Evolutionary conservation across 2,329 filamentous ascomycete species (phyloP), one percentile per base, ranked within the genome.

Genomic region (Metarhizium album): DNA sequence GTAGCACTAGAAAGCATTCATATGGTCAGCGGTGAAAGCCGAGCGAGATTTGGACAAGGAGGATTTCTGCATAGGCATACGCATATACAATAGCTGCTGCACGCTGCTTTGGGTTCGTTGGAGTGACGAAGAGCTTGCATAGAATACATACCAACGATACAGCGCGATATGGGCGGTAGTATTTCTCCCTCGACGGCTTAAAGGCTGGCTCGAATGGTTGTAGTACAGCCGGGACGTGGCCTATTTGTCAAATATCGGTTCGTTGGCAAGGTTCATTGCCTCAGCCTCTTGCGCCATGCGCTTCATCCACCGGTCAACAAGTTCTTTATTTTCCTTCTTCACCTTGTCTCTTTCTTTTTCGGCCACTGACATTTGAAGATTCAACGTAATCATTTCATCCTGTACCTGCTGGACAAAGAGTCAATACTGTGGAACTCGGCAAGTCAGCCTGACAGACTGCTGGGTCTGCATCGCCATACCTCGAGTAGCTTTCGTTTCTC

Each of bases 261-360:
- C 78, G 62, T 79, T 81, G 53, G 76, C 74, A 47, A 74, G 67
- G 61, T 97, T 97, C 84, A 95, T 90, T 55, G 80, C 83, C 51
- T 93, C 87, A 11, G 87, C 91, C 70, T 96, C 90, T 63, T 84
- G 79, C 3, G 83, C 85, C 79, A 93, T 93, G 56, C 85, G 77
- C 62, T 81, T 82, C 86, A 97, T 90, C 89, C 90, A 97, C 50
- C 93, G 78, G 64, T 90, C 85, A 49, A 96, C 83, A 50, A 98
- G 74, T 58, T 95, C 87, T 62, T 87, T 83, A 63, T 97, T 97
- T 65, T 97, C 93, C 53, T 75, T 77, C 63, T 83, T 80, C 55
- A 95, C 72, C 66, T 82, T 83, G 63, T 84, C 82, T 27, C 79
- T 75, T 62, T 82, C 81, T 64, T 90, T 80, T 65, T 94, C 90